A percentile compares a stretch with the other conserved stretches of the same genome.
These are phyloP conservation scores for Curvularia verruculosa DNA, from an alignment of 2,329 filamentous ascomycete species.

Conservation along the genomic window DNA sequence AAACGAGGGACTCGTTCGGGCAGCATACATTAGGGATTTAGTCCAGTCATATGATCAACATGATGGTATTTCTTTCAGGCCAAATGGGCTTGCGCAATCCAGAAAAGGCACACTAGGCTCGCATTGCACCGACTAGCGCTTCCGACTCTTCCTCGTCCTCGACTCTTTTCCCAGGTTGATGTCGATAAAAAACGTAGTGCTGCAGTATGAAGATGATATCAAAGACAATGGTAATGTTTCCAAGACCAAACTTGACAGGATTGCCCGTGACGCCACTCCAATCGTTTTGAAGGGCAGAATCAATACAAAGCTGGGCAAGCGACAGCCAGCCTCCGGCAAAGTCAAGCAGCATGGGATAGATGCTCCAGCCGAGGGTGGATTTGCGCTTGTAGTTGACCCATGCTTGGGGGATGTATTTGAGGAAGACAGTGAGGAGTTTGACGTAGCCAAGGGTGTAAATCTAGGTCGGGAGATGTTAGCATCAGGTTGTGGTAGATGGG, in stretches of 20 bases:
- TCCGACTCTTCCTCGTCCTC: conserved; percentile 40
- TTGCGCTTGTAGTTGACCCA: conserved; percentile 81
- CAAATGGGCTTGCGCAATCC: not conserved
- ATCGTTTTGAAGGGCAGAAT: conserved; percentile 81
- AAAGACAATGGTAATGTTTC: conserved; percentile 84
- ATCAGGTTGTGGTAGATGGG: conserved; percentile 5
- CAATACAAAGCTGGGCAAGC: conserved; percentile 79
- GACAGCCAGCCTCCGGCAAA: conserved; percentile 81
- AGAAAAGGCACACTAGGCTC: not conserved
- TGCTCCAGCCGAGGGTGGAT: conserved; percentile 88
- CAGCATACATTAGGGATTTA: not conserved
- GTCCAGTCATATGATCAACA: not conserved
- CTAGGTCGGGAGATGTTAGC: conserved; percentile 27
- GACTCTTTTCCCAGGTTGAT: conserved; percentile 26
- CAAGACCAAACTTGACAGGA: conserved; percentile 85
- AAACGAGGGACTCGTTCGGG: not conserved
- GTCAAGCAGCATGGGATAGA: conserved; percentile 82
- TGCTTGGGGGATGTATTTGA: conserved; percentile 81
- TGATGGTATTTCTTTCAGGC: not conserved
- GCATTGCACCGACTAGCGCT: conserved; percentile 22
- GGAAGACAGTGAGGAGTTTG: conserved; percentile 84
- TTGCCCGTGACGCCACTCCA: conserved; percentile 93
- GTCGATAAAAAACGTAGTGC: conserved; percentile 80
- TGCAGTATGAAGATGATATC: conserved; percentile 86
- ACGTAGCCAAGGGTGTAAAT: conserved; percentile 79